Evolutionary conservation across 306 rosid genomes (phyloP).

Genomic region (Morella rubra): DNA sequence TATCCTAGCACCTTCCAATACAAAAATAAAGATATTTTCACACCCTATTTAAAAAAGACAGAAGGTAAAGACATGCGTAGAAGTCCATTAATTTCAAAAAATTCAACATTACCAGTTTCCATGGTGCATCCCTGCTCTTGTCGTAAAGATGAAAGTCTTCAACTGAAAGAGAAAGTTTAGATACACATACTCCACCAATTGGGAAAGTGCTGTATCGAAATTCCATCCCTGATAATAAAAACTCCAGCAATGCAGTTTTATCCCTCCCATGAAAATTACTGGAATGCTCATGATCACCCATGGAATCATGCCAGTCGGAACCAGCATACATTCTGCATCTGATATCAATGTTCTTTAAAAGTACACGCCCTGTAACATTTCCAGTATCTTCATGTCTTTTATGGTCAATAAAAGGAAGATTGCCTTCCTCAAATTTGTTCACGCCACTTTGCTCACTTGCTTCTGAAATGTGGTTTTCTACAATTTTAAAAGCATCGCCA

Average conservation of each 20-base stretch:
- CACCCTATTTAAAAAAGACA: slow-evolving; percentile 25
- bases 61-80: slow-evolving; percentile 13
- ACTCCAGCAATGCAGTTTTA: slow-evolving; percentile 55
- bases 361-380: slow-evolving; percentile 61
- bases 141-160: slow-evolving; percentile 78
- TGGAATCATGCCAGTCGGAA: slow-evolving; percentile 59
- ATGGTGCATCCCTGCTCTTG: slow-evolving; percentile 79
- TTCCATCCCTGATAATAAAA: slow-evolving; percentile 64
- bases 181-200: slow-evolving; percentile 65
- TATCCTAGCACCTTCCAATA: slow-evolving; percentile 74
- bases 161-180: slow-evolving; percentile 74
- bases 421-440: slow-evolving; percentile 31
- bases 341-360: slow-evolving; percentile 67
- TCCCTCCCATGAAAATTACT: slow-evolving; percentile 49
- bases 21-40: slow-evolving; percentile 27
- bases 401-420: slow-evolving; percentile 40
- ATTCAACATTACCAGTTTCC: slow-evolving; percentile 70
- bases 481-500: slow-evolving; percentile 45
- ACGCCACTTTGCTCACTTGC: slow-evolving; percentile 32
- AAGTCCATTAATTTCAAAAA: slow-evolving; percentile 6
- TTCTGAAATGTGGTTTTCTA: slow-evolving; percentile 80
- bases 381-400: slow-evolving; percentile 29
- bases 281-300: slow-evolving; percentile 40
- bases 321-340: slow-evolving; percentile 88
- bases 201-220: slow-evolving; percentile 75